A percentile compares a stretch with the other conserved stretches of the same genome.
Conservation (phyloP, 2,329 filamentous ascomycete genomes). For the Cercospora zeae-maydis region DNA sequence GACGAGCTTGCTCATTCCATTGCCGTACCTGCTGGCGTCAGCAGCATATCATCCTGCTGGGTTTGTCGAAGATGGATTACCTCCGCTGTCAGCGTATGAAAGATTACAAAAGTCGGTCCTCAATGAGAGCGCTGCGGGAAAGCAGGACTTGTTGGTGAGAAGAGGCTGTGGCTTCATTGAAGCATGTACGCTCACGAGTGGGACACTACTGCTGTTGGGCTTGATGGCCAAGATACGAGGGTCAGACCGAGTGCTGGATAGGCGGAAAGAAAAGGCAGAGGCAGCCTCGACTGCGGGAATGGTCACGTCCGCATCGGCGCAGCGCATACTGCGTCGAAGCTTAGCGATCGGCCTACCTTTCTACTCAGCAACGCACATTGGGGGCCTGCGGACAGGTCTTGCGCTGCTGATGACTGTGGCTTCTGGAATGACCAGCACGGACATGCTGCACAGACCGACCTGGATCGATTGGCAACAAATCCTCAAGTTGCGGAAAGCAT, state of each 20-base stretch:
- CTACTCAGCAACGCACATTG: slow-evolving; percentile 55
- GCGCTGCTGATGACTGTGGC: slow-evolving; percentile 47
- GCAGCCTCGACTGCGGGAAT: slow-evolving; percentile 15
- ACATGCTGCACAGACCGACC: slow-evolving; percentile 18
- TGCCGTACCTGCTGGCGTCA: slow-evolving; percentile 49
- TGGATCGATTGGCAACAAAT: slow-evolving; percentile 34
- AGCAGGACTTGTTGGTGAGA: slow-evolving; percentile 10
- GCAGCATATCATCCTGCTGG: slow-evolving; percentile 41
- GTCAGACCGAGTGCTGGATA: slow-evolving; percentile 31
- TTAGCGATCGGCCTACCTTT: slow-evolving; percentile 47
- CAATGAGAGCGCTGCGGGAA: slow-evolving; percentile 18
- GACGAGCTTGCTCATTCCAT: slow-evolving; percentile 49
- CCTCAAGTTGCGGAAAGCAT: slow-evolving; percentile 38
- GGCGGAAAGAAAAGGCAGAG: slow-evolving; percentile 30
- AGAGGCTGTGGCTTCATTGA: slow-evolving; percentile 38
- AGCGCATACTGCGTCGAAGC: slow-evolving; percentile 24
- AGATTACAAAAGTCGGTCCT: slow-evolving; percentile 30
- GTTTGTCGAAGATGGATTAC: slow-evolving; percentile 26
- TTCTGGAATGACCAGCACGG: slow-evolving; percentile 42
- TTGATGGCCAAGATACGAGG: slow-evolving; percentile 37
- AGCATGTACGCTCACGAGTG: slow-evolving; percentile 46
- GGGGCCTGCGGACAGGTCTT: slow-evolving; percentile 53
- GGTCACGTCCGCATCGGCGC: slow-evolving; percentile 15
- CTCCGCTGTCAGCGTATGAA: slow-evolving; percentile 33
- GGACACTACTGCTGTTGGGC: slow-evolving; percentile 46